phyloP scores from a whole-genome alignment of 1,284 basidiomycete genomes.

The Cryptococcus sp. region DNA sequence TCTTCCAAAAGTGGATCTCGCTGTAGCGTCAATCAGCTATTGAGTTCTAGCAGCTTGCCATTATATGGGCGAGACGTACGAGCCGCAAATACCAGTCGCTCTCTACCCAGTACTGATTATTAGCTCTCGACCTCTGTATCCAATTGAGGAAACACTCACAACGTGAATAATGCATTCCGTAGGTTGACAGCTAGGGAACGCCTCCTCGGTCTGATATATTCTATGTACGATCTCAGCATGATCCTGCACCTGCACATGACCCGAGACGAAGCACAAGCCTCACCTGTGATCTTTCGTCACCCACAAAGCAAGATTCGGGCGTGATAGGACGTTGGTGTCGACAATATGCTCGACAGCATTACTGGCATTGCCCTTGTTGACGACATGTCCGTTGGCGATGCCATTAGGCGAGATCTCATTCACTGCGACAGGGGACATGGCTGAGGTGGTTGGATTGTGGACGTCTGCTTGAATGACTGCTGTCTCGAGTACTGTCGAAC shows the following conservation, averaged over 20 bases:
- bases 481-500: too few relatives aligned
- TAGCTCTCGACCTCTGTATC: background rate
- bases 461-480: too few relatives aligned
- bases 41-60: background rate
- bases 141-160: conserved; percentile 3
- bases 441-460: too few relatives aligned
- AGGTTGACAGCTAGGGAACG: conserved; percentile 29
- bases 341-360: conserved; percentile 7
- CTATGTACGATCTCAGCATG: conserved; percentile 5
- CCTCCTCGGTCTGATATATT: conserved; percentile 32
- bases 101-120: conserved; percentile 10
- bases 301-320: conserved; percentile 38
- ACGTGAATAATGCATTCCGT: conserved; percentile 36
- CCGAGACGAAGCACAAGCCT: background rate
- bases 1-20: conserved; percentile 37
- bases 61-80: background rate
- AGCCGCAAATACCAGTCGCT: conserved; percentile 33
- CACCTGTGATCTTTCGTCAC: conserved; percentile 36
- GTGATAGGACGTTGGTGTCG: conserved; percentile 15
- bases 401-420: background rate
- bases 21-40: conserved; percentile 4
- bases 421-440: conserved; percentile 3
- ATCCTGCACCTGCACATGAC: background rate
- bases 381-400: background rate
- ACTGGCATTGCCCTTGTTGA: background rate